Evolutionary conservation across 352 stramenopile genomes (phyloP), one percentile per base, ranked within the genome.

Genomic region (Phytophthora lateralis): DNA sequence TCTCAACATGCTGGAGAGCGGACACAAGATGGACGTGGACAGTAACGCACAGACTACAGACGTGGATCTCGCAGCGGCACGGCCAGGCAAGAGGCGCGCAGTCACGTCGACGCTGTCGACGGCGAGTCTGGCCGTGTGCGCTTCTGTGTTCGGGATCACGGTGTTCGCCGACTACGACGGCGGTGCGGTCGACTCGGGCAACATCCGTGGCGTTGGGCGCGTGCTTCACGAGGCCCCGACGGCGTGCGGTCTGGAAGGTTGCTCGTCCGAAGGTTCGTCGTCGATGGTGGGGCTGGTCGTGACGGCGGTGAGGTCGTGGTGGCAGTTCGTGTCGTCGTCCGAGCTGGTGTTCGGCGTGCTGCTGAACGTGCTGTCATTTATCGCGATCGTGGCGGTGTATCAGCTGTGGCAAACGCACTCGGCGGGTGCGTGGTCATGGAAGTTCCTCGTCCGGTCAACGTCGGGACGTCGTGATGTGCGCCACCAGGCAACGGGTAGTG

Each of bases 111-210:
- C 71, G 5, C 69, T 78, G 24, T 76, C 85, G 6, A 85, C 80
- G 2, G 77, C 76, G 20, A 90, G 77, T 55, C 73, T 92, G 49
- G 80, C 79, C 2, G 55, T 91, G 44, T 91, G 80, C 32, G 80
- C 80, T 18, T 92, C 84, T 1, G 73, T 92, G 57, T 92, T 94
- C 68, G 79, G 82, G n/a, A 76, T 92, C 55, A 91, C 82, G 18
- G 55, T 92, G 54, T 72, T 91, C 30, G 73, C 81, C 0, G 79
- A 91, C 57, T 77, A 73, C 48, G 78, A 90, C 5, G 69, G 68
- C 45, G 73, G 44, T 29, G 69, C 50, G 0, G 56, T 66, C 6
- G 49, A 75, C 21, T 63, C 73, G 18, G 55, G 63, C 43, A 73
- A 85, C 49, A 75, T 91, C 27, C 80, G 82, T 26, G 65, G 80